Conservation (phyloP, 2,329 filamentous ascomycete species). For the Neurospora crassa region DNA sequence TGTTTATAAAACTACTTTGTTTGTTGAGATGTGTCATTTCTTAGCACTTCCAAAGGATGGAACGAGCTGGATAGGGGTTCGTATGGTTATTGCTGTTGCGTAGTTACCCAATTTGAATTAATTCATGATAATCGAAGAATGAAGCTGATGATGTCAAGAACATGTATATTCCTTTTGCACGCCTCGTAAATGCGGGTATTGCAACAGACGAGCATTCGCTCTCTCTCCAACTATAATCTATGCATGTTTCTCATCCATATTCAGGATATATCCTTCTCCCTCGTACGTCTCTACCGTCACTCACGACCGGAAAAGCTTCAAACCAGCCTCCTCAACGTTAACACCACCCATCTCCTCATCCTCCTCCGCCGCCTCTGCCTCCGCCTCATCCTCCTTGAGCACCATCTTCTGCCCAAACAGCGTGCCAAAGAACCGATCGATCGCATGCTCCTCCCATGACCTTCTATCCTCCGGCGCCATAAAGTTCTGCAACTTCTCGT, state of each 20-base stretch:
- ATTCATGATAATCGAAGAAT: not conserved
- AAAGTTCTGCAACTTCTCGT: slow-evolving; percentile 96
- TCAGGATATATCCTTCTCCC: slow-evolving; percentile 7
- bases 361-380: slow-evolving; percentile 35
- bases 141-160: not conserved
- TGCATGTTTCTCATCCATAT: not conserved
- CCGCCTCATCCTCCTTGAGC: slow-evolving; percentile 47
- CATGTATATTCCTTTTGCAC: not conserved
- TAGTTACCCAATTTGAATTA: not conserved
- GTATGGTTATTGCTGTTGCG: not conserved
- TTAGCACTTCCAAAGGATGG: not conserved
- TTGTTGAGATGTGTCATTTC: not conserved
- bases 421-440: slow-evolving; percentile 68
- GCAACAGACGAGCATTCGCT: not conserved
- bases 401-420: slow-evolving; percentile 62
- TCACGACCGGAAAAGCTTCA: slow-evolving; percentile 42
- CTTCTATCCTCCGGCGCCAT: slow-evolving; percentile 86
- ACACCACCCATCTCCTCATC: slow-evolving; percentile 40
- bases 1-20: not conserved
- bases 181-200: not conserved
- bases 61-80: not conserved
- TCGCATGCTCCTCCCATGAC: slow-evolving; percentile 69
- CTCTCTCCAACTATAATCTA: not conserved
- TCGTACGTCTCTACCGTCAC: not conserved
- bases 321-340: slow-evolving; percentile 42